These are phyloP conservation scores for Aspergillus uvarum DNA, from an alignment of 2,329 filamentous ascomycete genomes.

Conservation along the genomic window DNA sequence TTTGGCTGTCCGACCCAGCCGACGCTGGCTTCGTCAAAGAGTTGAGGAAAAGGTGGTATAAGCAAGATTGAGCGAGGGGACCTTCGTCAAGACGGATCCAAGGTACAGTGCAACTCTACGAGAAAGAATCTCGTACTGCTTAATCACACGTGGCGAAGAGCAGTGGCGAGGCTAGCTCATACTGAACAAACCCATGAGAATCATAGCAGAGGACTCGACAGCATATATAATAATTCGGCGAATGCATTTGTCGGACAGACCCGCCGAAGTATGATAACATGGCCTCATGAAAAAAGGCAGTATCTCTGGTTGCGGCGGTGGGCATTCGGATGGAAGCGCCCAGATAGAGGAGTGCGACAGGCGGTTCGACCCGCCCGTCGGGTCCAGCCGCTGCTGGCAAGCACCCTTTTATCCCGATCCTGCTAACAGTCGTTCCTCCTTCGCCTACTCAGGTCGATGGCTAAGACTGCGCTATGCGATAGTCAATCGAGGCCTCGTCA, in stretches of 20 bases:
- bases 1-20: not conserved
- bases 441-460: not conserved
- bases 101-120: not conserved
- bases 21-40: not conserved
- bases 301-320: not conserved
- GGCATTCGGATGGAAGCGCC: not conserved
- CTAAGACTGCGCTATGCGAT: not conserved
- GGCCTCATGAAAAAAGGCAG: not conserved
- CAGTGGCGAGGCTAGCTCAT: not conserved
- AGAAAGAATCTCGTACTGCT: not conserved
- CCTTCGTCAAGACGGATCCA: not conserved
- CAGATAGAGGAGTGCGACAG: constrained; percentile 1
- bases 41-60: not conserved
- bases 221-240: not conserved
- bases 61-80: not conserved
- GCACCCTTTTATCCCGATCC: not conserved
- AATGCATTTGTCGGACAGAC: not conserved
- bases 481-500: not conserved
- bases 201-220: not conserved
- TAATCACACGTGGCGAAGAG: not conserved
- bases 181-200: not conserved
- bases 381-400: constrained; percentile 7
- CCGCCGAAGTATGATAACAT: not conserved
- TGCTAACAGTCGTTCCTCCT: no score
- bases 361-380: constrained; percentile 5